phyloP scores from a whole-genome alignment of 2,329 filamentous ascomycete species.

The Neonectria punicea region DNA sequence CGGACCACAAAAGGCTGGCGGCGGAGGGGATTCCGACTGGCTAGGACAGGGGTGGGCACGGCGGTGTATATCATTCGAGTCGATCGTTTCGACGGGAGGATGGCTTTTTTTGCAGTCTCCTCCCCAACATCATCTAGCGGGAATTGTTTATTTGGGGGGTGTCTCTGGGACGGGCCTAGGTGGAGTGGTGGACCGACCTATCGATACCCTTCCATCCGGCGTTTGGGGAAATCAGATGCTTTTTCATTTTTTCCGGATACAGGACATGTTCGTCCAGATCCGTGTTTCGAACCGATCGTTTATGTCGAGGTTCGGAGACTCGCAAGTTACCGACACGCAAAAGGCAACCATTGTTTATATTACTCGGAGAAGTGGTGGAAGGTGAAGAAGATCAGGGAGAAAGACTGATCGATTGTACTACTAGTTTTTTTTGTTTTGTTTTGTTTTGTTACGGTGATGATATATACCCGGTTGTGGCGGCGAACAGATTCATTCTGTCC shows the following conservation, averaged over 20 bases:
- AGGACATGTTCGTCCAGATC: conserved; percentile 15
- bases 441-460: conserved; percentile 41
- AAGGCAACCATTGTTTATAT: conserved; percentile 27
- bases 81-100: conserved; percentile 43
- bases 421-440: conserved; percentile 36
- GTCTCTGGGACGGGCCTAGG: conserved; percentile 26
- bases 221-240: conserved; percentile 39
- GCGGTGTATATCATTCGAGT: conserved; percentile 46
- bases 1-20: conserved; percentile 38
- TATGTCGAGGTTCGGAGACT: conserved; percentile 16
- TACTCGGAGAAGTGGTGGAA: conserved; percentile 8
- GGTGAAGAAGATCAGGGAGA: not conserved
- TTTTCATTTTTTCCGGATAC: conserved; percentile 27
- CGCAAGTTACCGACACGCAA: conserved; percentile 12
- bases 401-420: conserved; percentile 34
- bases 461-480: conserved; percentile 41
- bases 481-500: conserved; percentile 29
- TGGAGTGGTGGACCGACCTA: conserved; percentile 40
- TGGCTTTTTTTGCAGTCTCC: conserved; percentile 23
- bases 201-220: conserved; percentile 43
- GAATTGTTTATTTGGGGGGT: conserved; percentile 33
- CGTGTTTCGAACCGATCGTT: conserved; percentile 40
- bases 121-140: conserved; percentile 26
- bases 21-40: conserved; percentile 34
- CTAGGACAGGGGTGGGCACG: conserved; percentile 29